Evolutionary conservation across 2,329 filamentous ascomycete genomes (phyloP), one percentile per base, ranked within the genome.

Genomic region (Pseudogymnoascus sp.): DNA sequence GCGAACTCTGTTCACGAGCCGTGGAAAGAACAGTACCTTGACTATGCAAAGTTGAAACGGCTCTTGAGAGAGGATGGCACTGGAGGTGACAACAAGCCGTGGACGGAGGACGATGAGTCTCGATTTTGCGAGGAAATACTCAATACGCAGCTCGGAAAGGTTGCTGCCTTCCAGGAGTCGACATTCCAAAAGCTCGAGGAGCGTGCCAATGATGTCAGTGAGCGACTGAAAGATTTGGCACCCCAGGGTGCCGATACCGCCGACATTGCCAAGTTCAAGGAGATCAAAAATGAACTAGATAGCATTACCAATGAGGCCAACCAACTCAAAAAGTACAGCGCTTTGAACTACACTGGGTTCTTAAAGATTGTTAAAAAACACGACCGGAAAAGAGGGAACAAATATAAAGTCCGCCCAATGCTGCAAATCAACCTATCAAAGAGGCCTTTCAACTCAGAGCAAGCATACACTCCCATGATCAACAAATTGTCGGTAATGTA

Each of bases 341-440:
- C 88, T 67, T 88, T 97, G 79, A 99, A 99, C 79, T 99, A 97
- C 77, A 96, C 95, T 5, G 95, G 92, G 59, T 96, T 97, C 77
- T 84, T 97, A 73, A 99, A 99, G 82, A 96, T 96, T 59, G 92
- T 92, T 63, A 99, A 99, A 86, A 99, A 99, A 79, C 95, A 99
- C 77, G 95, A 99, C 77, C 90, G 95, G 68, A 96, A 93, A 78
- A 85, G 93, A 68, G 93, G 93, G 63, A 83, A 87, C 68, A 84
- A 87, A 62, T 97, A 97, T 80, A 91, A 88, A 74, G 89, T 97
- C 69, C 87, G 91, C 23, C 93, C 95, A 28, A 87, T 97, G 79
- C 87, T 97, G 77, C 90, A 96, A 77, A 88, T 96, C 70, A 89
- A 90, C 70, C 78, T 99, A 71, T 86, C 90, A n/a, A 86, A 91